Conservation (phyloP, 768 basidiomycete species). For the Leccinum incarnatum region DNA sequence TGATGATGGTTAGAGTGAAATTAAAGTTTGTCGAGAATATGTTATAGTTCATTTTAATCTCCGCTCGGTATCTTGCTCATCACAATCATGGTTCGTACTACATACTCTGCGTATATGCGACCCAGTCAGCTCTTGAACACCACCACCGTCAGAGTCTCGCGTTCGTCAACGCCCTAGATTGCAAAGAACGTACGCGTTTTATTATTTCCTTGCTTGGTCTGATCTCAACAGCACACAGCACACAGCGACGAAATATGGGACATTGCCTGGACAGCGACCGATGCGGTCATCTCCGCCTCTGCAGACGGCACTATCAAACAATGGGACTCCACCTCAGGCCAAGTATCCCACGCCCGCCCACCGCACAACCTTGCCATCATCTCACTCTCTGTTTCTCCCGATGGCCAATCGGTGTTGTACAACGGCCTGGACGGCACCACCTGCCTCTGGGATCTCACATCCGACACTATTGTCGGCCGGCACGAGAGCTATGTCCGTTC, state of each 20-base stretch:
- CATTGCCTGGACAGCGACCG: constrained; percentile 64
- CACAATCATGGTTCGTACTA: constrained; percentile 28
- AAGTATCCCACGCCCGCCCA: constrained; percentile 56
- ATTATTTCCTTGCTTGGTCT: constrained; percentile 1
- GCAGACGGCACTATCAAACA: constrained; percentile 77
- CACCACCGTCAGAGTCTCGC: constrained; percentile 54
- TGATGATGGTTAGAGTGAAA: constrained; percentile 61
- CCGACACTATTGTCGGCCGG: constrained; percentile 56
- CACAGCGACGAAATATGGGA: constrained; percentile 82
- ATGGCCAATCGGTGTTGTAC: constrained; percentile 66
- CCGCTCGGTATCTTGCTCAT: constrained; percentile 50
- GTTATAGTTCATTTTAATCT: constrained; percentile 42
- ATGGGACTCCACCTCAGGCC: constrained; percentile 68
- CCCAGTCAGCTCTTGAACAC: constrained; percentile 23
- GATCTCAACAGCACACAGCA: constrained; percentile 41
- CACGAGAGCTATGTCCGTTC: constrained; percentile 72
- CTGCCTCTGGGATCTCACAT: constrained; percentile 66
- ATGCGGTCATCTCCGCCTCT: constrained; percentile 66
- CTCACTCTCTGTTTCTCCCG: constrained; percentile 70
- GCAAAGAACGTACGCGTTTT: constrained; percentile 64
- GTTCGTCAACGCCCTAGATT: constrained; percentile 70
- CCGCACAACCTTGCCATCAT: constrained; percentile 88
- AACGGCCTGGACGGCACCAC: constrained; percentile 87
- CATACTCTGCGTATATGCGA: constrained; percentile 4
- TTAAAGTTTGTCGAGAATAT: constrained; percentile 43